Evolutionary conservation across 106 monocot species (phyloP), one percentile per base, ranked within the genome.

Genomic region (Gastrodia elata): DNA sequence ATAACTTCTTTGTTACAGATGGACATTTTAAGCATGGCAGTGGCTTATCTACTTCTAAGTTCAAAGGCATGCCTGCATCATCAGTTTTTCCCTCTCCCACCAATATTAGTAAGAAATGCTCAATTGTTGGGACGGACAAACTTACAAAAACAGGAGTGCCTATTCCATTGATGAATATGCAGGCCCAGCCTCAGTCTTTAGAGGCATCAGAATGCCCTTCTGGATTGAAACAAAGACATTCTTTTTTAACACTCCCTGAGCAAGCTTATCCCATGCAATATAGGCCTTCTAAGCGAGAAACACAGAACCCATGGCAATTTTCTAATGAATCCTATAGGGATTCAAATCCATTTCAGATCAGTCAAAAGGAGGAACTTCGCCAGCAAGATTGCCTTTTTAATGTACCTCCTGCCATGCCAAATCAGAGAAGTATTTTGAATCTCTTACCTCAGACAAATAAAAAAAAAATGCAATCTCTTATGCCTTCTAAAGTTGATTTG

Each of bases 1-100:
- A 5, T 73, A 16, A 59, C 15, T 27, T 74, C 13, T 70, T 34
- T 35, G 5, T 7, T 71, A 30, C 75, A 80, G 71, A 71, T 71
- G 59, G 8, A 15, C 34, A 48, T 64, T 37, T 49, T 43, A 71
- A 61, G 43, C 41, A 26, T 70, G 48, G n/a, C 20, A 18, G 28
- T 22, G 36, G 67, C 25, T 11, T 36, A 38, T 52, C 40, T 52
- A 43, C 73, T 25, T 68, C 72, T 30, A 5, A 6, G 11, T 18
- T 46, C 25, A 36, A n/a, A 68, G 52, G 27, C 14, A 38, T 36
- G 57, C 38, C 35, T 49, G 2, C 48, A 39, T 46, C 65, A 46
- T 64, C 55, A 55, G 16, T 35, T 46, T 38, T 73, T 79, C 28
- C 64, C 28, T 30, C 16, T 32, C 49, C 64, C 37, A 52, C 30